Conservation (phyloP, 371 early-diverging fungal genomes). For the Thermomucor indicae-seudaticae region DNA sequence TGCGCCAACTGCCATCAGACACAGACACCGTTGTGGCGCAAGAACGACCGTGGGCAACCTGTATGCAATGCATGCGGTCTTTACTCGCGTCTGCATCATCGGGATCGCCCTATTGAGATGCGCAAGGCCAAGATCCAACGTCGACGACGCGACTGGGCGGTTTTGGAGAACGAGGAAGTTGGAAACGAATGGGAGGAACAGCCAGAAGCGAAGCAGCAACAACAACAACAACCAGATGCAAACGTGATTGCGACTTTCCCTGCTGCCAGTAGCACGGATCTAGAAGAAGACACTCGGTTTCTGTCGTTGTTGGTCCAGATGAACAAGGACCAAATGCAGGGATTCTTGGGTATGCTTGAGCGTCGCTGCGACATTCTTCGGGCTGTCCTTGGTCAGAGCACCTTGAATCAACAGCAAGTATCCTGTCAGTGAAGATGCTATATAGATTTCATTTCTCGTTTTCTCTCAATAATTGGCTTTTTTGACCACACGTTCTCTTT, state of each 20-base stretch:
- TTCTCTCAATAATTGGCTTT: no score
- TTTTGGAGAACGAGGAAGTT: constrained; percentile 6
- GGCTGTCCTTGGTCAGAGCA: constrained; percentile 10
- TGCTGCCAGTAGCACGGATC: constrained; percentile 6
- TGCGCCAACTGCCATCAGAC: constrained; percentile 84
- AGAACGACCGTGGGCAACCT: constrained; percentile 74
- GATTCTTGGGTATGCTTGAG: constrained; percentile 44
- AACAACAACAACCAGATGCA: no score
- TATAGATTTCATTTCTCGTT: no score
- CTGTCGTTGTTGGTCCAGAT: constrained; percentile 41
- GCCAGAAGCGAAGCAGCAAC: not conserved
- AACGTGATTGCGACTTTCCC: not conserved
- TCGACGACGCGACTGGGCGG: constrained; percentile 55
- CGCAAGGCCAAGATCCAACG: constrained; percentile 62
- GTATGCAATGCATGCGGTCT: constrained; percentile 92
- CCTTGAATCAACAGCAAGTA: not conserved
- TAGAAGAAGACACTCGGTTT: constrained; percentile 35
- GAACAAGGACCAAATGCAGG: constrained; percentile 50
- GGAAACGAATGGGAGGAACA: not conserved
- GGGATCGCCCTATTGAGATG: constrained; percentile 61
- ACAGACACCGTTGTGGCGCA: constrained; percentile 86
- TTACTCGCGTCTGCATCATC: constrained; percentile 78
- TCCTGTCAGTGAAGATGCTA: no score
- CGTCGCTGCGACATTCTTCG: constrained; percentile 31
- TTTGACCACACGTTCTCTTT: constrained; percentile 13